Evolutionary conservation across 108 stramenopile species (phyloP), one percentile per base, ranked within the genome.

Genomic region (Bacterosira constricta): DNA sequence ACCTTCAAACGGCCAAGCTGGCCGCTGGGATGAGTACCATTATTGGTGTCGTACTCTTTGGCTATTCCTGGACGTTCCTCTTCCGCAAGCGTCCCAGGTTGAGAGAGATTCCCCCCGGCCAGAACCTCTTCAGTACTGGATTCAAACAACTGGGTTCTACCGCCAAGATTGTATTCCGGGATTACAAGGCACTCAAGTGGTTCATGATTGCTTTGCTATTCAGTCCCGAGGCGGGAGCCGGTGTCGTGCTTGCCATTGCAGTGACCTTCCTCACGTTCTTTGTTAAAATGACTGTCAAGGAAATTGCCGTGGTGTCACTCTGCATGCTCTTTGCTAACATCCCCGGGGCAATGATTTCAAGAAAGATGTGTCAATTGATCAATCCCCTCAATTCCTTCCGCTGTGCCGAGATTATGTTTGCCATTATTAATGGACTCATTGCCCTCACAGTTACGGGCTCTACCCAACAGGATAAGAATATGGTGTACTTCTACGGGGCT

Each of bases 211-310:
- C 83, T 10, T 26, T 84, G 36, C 68, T 80, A n/a, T 81, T 77
- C 55, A 61, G 71, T 27, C 80, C 80, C 23, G 83, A 84, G 45
- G 83, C 80, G 3, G 80, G 80, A n/a, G 47, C 68, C 20, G 80
- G 80, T 1, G 80, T 67, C 52, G 42, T 81, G 23, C 66, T 76
- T 17, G 63, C 80, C 49, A 84, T 84, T 30, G 80, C 83, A n/a
- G 80, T 84, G 11, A 84, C 83, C 38, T 84, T 81, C 76, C 68
- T 79, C 21, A 80, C 74, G n/a, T 63, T 75, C 49, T 64, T 69
- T 36, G 71, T 84, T 26, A 27, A 30, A 39, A 75, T 84, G 73
- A 37, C 35, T 1, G 69, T 73, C 18, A 46, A 69, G 17, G 83
- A 84, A 37, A 84, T 80, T 52, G 47, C 71, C 29, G 18, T 78